Evolutionary conservation across 2,329 filamentous ascomycete species (phyloP).

Genomic region (Neonectria punicea): DNA sequence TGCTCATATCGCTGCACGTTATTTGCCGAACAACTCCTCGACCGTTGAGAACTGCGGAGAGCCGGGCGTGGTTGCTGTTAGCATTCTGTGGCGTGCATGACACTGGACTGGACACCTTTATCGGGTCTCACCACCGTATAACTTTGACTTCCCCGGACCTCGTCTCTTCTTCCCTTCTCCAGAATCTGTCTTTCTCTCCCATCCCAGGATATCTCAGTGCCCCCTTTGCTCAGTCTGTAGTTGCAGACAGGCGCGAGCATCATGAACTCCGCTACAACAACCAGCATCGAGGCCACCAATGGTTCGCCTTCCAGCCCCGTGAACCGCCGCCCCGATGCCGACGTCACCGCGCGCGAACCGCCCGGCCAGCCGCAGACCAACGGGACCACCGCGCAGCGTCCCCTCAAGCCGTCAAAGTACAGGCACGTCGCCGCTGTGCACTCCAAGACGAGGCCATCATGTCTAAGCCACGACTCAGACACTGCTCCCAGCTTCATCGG

Average conservation of each 20-base stretch:
- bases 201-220: conserved; percentile 3
- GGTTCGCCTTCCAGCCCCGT: conserved; percentile 38
- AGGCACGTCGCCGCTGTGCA: conserved; percentile 93
- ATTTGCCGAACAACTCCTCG: conserved; percentile 12
- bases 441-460: conserved; percentile 75
- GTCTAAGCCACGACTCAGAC: conserved; percentile 84
- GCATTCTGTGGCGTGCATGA: conserved; percentile 19
- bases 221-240: conserved; percentile 26
- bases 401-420: conserved; percentile 68
- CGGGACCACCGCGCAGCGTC: conserved; percentile 37
- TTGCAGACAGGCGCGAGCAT: conserved; percentile 30
- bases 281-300: conserved; percentile 47
- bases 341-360: conserved; percentile 43
- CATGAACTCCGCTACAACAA: conserved; percentile 57
- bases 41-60: conserved; percentile 19
- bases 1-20: conserved; percentile 25
- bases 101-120: conserved; percentile 17
- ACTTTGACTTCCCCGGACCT: conserved; percentile 7
- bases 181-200: not conserved
- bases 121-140: conserved; percentile 26
- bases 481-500: conserved; percentile 86
- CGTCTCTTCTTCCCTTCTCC: not conserved
- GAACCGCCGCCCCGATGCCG: conserved; percentile 40
- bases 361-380: conserved; percentile 27
- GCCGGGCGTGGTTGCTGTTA: conserved; percentile 1